These are phyloP conservation scores for Bruguiera parviflora DNA, from an alignment of 345 rosid genomes.

Conservation along the genomic window DNA sequence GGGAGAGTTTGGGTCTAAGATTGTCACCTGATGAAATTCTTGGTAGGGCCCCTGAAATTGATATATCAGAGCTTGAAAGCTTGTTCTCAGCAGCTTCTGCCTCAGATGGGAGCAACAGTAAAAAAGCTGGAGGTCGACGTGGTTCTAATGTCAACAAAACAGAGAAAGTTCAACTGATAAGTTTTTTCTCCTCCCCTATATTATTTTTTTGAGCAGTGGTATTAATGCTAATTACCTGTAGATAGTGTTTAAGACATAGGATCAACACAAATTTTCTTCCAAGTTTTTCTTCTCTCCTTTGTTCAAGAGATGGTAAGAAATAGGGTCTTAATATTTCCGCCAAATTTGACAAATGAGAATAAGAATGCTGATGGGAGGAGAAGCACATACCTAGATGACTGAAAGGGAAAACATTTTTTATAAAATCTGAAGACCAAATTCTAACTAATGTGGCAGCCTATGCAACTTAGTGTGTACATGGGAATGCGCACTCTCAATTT, in stretches of 20 bases:
- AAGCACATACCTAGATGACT: no score
- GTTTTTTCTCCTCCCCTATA: conserved; percentile 9
- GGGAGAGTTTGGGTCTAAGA: conserved; percentile 7
- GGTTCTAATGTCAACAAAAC: conserved; percentile 79
- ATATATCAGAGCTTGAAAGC: conserved; percentile 92
- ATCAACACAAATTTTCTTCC: background rate
- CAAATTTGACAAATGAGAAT: no score
- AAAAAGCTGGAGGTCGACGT: conserved; percentile 72
- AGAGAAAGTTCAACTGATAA: conserved; percentile 92
- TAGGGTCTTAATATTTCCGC: no score
- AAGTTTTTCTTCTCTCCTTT: no score
- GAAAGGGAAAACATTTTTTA: no score
- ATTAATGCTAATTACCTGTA: no score
- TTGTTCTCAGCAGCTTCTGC: conserved; percentile 80
- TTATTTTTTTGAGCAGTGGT: background rate
- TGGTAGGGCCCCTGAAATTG: conserved; percentile 96
- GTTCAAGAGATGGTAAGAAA: no score
- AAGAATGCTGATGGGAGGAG: no score
- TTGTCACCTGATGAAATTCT: conserved; percentile 18
- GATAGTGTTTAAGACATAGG: background rate
- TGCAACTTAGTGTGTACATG: no score
- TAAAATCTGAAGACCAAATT: no score
- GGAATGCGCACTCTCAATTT: no score
- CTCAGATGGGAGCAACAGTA: conserved; percentile 50
- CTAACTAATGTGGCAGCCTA: no score